These are phyloP conservation scores for Aspergillus hiratsukae DNA, from an alignment of 2,329 filamentous ascomycete species.

Conservation along the genomic window DNA sequence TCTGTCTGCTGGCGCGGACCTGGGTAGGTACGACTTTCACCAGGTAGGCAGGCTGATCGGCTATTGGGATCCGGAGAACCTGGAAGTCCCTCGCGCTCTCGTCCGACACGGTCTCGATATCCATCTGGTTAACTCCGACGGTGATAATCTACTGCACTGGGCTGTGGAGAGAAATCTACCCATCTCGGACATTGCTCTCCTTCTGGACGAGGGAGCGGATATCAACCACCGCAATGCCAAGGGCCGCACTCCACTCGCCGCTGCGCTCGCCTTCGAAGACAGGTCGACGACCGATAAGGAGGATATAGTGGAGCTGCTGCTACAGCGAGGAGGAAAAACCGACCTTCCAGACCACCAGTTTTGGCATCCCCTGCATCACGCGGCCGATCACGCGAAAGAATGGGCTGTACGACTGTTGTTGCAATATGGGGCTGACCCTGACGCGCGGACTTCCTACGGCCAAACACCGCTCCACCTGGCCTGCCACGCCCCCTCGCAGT, in stretches of 20 bases:
- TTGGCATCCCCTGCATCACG: neutral
- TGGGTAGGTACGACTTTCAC: neutral
- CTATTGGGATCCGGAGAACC: neutral
- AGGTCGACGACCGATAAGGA: neutral
- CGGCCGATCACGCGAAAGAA: neutral
- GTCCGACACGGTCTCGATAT: neutral
- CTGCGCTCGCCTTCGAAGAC: neutral
- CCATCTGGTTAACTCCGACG: neutral
- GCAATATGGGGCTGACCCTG: neutral
- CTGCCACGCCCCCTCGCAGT: neutral
- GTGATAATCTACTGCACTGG: neutral
- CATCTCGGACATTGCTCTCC: neutral
- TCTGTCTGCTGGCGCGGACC: neutral
- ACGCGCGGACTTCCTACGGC: neutral
- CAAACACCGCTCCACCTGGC: neutral
- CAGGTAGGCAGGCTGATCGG: too few relatives aligned
- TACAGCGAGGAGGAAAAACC: neutral
- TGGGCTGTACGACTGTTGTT: neutral
- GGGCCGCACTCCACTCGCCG: neutral
- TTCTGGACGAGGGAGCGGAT: neutral
- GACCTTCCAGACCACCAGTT: neutral
- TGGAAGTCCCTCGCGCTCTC: neutral
- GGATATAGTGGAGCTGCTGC: neutral
- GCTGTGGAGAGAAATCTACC: neutral
- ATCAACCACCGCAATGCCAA: neutral